These are phyloP conservation scores for Pyrenochaeta sp. DNA, from an alignment of 2,329 filamentous ascomycete species.

Conservation along the genomic window DNA sequence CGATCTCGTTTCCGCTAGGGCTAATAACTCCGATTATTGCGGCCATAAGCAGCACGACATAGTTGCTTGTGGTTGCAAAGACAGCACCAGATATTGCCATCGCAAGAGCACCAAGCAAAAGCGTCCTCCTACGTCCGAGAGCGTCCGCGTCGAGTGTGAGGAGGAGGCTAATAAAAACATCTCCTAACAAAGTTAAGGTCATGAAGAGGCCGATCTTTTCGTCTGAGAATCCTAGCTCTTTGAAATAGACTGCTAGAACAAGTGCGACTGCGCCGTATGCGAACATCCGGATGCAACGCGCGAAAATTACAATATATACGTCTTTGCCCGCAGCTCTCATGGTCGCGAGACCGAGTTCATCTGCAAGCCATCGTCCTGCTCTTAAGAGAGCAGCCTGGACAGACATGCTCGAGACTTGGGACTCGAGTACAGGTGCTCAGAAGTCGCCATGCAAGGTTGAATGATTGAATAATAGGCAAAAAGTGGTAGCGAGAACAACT, in stretches of 20 bases:
- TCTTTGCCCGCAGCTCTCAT: conserved; percentile 38
- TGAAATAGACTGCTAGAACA: conserved; percentile 49
- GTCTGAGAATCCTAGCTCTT: conserved; percentile 46
- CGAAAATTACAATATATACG: conserved; percentile 46
- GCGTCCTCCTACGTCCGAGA: conserved; percentile 43
- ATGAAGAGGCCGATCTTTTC: conserved; percentile 51
- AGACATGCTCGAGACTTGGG: conserved; percentile 22
- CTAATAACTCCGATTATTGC: conserved; percentile 51
- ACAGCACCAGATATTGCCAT: conserved; percentile 48
- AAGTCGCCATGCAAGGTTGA: conserved; percentile 8
- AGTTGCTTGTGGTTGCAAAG: conserved; percentile 46
- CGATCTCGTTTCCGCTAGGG: conserved; percentile 52
- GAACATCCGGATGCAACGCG: conserved; percentile 48
- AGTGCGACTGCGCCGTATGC: conserved; percentile 49
- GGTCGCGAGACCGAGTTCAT: conserved; percentile 42
- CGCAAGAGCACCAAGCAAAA: conserved; percentile 44
- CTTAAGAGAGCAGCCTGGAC: conserved; percentile 8
- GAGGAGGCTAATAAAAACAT: conserved; percentile 47
- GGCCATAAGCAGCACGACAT: conserved; percentile 41
- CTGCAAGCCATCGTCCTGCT: conserved; percentile 30
- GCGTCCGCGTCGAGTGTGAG: conserved; percentile 50
- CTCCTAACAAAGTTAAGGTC: conserved; percentile 51
- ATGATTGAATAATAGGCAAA: neutral
- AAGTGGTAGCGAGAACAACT: neutral
- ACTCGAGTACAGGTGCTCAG: neutral